Evolutionary conservation across 352 stramenopile genomes (phyloP).

Genomic region (Blastocystis sp.): DNA sequence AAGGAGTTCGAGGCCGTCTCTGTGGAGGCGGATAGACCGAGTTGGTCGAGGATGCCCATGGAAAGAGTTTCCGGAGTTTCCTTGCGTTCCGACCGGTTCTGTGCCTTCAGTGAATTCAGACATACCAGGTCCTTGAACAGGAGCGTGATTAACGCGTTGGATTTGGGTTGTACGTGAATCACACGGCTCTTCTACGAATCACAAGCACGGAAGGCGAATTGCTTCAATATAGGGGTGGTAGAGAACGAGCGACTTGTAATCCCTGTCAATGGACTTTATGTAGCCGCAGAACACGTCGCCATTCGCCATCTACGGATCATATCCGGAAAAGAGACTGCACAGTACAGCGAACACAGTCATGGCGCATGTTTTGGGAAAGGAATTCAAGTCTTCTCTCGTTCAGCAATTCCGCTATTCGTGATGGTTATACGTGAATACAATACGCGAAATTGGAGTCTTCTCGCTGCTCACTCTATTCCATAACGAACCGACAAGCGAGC

Average conservation of each 20-base stretch:
- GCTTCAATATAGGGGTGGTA: constrained; percentile 38
- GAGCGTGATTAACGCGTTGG: background rate
- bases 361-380: constrained; percentile 1
- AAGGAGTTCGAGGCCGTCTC: background rate
- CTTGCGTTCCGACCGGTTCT: background rate
- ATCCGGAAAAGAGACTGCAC: background rate
- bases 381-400: constrained; percentile 17
- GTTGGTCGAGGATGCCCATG: constrained; percentile 60
- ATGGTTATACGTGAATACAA: background rate
- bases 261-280: constrained; percentile 8
- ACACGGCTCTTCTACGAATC: constrained; percentile 23
- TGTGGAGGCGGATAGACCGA: constrained; percentile 15
- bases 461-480: constrained; percentile 6
- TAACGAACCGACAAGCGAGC: background rate
- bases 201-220: background rate
- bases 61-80: constrained; percentile 26
- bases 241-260: constrained; percentile 16
- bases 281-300: constrained; percentile 52
- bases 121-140: constrained; percentile 22
- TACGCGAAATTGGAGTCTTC: background rate
- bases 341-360: constrained; percentile 47
- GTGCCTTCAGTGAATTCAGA: constrained; percentile 13
- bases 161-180: background rate
- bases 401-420: constrained; percentile 32
- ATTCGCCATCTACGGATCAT: constrained; percentile 32